Conservation (phyloP, 202 grass and related monocot species). For the Elaeis oleifera region DNA sequence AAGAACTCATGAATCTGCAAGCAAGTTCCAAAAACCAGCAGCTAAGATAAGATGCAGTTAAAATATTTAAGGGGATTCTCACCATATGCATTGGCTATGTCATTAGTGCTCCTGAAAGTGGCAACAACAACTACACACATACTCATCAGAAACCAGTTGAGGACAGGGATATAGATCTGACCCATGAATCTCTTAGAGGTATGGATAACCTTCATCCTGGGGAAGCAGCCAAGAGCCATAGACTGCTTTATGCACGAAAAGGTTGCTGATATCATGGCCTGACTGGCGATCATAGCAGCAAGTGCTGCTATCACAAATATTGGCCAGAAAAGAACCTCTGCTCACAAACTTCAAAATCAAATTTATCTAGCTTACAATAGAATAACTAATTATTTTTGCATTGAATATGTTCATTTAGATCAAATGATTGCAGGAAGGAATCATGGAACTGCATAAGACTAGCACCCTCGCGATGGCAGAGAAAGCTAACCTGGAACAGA, state of each 20-base stretch:
- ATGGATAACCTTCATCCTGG: conserved; percentile 87
- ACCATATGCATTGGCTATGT: conserved; percentile 98
- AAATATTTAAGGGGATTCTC: conserved; percentile 10
- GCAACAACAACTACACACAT: conserved; percentile 94
- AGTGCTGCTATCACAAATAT: conserved; percentile 91
- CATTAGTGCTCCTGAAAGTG: conserved; percentile 82
- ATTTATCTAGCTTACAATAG: neutral
- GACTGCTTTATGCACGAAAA: conserved; percentile 99
- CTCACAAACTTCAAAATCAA: conserved; percentile 12
- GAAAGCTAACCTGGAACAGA: conserved; percentile 70
- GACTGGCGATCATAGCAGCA: conserved; percentile 97
- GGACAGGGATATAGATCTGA: conserved; percentile 95
- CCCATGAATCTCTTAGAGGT: conserved; percentile 92
- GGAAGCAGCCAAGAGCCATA: conserved; percentile 97
- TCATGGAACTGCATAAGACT: neutral
- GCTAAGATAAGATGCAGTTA: no score
- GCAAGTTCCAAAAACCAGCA: no score
- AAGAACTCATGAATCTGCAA: no score
- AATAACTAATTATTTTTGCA: neutral
- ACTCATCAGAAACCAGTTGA: conserved; percentile 96
- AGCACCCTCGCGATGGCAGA: neutral
- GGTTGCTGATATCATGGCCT: conserved; percentile 99
- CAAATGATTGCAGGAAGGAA: neutral
- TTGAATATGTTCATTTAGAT: no score
- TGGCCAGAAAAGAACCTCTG: conserved; percentile 85